These are phyloP conservation scores for Hericium rajendrae DNA, from an alignment of 768 basidiomycete species.

Conservation along the genomic window DNA sequence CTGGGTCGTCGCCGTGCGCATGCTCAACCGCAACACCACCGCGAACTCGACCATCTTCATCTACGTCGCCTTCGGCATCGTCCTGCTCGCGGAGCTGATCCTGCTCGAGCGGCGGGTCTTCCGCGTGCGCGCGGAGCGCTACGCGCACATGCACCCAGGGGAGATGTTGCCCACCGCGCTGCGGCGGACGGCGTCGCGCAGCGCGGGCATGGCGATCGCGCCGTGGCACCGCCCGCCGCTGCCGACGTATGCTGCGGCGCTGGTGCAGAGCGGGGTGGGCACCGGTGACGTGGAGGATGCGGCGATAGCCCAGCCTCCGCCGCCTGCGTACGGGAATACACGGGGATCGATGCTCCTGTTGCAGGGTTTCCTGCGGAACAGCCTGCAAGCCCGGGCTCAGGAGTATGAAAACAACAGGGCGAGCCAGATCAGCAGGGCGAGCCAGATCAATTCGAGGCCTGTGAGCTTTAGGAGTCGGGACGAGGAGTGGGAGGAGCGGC, in stretches of 20 bases:
- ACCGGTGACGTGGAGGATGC: constrained; percentile 73
- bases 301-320: constrained; percentile 56
- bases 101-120: constrained; percentile 57
- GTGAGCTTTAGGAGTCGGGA: constrained; percentile 45
- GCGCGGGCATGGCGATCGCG: constrained; percentile 23
- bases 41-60: constrained; percentile 35
- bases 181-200: background rate
- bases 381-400: constrained; percentile 10
- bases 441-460: constrained; percentile 29
- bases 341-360: constrained; percentile 59
- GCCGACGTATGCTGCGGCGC: constrained; percentile 60
- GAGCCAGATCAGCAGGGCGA: constrained; percentile 16
- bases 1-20: constrained; percentile 40
- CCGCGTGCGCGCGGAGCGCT: constrained; percentile 60
- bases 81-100: constrained; percentile 40
- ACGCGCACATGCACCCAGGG: constrained; percentile 49
- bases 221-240: constrained; percentile 67
- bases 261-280: constrained; percentile 58
- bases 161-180: constrained; percentile 24
- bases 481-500: constrained; percentile 46
- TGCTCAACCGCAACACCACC: constrained; percentile 12
- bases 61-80: constrained; percentile 52
- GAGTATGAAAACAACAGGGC: constrained; percentile 5
- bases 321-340: constrained; percentile 71
- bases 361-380: constrained; percentile 32